Evolutionary conservation across 805 yeast genomes (phyloP).

Genomic region (Saccharomycopsis sp.): DNA sequence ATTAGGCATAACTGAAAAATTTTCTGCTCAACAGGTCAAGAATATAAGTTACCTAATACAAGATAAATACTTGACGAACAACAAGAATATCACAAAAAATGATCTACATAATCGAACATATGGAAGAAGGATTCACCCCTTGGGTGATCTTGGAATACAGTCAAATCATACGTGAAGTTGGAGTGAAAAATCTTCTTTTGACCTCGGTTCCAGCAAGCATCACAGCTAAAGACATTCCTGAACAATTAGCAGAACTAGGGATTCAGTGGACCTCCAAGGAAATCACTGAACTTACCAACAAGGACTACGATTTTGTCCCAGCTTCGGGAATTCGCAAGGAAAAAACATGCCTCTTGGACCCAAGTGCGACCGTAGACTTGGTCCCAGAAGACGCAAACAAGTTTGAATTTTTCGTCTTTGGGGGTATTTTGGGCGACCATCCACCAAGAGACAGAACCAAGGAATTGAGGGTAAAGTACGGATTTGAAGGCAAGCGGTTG

Average conservation of each 20-base stretch:
- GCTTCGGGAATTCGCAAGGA: constrained; percentile 38
- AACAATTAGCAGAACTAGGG: constrained; percentile 48
- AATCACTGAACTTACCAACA: constrained; percentile 38
- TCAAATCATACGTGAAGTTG: constrained; percentile 78
- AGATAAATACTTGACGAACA: too few relatives aligned
- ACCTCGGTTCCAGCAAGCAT: constrained; percentile 69
- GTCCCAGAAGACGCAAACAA: constrained; percentile 56
- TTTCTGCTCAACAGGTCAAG: background rate
- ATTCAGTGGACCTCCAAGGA: constrained; percentile 80
- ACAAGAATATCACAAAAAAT: constrained; percentile 34
- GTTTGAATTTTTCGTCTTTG: constrained; percentile 89
- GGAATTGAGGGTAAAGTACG: constrained; percentile 71
- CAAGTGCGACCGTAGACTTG: constrained; percentile 72
- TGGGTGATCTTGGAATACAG: constrained; percentile 90
- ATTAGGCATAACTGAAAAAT: background rate
- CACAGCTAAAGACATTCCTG: constrained; percentile 58
- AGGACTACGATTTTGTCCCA: constrained; percentile 25
- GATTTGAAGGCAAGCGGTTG: constrained; percentile 79
- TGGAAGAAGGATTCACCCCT: constrained; percentile 94
- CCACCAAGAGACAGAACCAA: constrained; percentile 91
- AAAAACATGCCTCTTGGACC: constrained; percentile 80
- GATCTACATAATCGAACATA: constrained; percentile 94
- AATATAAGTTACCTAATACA: too few relatives aligned
- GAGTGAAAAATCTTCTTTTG: constrained; percentile 63
- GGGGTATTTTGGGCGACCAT: constrained; percentile 94